phyloP scores from a whole-genome alignment of 768 basidiomycete genomes.

The Tulasnella sp. region DNA sequence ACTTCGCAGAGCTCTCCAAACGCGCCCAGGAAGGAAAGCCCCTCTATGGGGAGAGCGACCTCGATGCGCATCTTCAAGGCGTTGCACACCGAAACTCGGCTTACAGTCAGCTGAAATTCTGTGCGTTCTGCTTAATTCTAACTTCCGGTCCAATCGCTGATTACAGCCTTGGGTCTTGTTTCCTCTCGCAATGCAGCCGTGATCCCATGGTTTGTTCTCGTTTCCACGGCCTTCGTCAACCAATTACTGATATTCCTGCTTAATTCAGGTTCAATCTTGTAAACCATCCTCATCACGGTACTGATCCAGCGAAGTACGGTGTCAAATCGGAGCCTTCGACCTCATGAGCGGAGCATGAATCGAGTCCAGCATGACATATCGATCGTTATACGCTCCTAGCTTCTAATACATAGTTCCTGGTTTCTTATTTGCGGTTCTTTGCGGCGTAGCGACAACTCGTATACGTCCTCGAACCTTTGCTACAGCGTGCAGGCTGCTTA shows the following conservation, averaged over 20 bases:
- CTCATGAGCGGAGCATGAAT: neutral
- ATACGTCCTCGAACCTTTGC: too few species aligned
- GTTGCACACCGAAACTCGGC: slow-evolving; percentile 80
- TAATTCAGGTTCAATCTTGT: slow-evolving; percentile 81
- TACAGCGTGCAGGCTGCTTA: too few species aligned
- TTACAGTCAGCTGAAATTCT: slow-evolving; percentile 89
- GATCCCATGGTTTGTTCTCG: slow-evolving; percentile 57
- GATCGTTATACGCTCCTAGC: neutral
- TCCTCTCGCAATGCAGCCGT: slow-evolving; percentile 33
- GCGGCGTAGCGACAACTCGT: too few species aligned
- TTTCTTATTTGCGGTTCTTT: too few species aligned
- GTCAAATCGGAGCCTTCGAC: slow-evolving; percentile 1
- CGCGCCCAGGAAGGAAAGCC: slow-evolving; percentile 69
- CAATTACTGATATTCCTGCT: neutral
- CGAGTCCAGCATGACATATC: neutral
- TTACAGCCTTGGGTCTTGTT: slow-evolving; percentile 14
- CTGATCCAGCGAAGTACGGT: slow-evolving; percentile 67
- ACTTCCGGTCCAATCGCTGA: neutral
- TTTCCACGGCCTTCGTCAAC: neutral
- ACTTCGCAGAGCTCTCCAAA: slow-evolving; percentile 66
- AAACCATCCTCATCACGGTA: slow-evolving; percentile 79
- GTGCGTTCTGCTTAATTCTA: slow-evolving; percentile 34
- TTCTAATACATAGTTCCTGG: too few species aligned
- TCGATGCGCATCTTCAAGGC: slow-evolving; percentile 77
- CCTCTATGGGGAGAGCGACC: slow-evolving; percentile 71